Conservation (phyloP, 2,329 filamentous ascomycete genomes). For the Trichoderma simmonsii region DNA sequence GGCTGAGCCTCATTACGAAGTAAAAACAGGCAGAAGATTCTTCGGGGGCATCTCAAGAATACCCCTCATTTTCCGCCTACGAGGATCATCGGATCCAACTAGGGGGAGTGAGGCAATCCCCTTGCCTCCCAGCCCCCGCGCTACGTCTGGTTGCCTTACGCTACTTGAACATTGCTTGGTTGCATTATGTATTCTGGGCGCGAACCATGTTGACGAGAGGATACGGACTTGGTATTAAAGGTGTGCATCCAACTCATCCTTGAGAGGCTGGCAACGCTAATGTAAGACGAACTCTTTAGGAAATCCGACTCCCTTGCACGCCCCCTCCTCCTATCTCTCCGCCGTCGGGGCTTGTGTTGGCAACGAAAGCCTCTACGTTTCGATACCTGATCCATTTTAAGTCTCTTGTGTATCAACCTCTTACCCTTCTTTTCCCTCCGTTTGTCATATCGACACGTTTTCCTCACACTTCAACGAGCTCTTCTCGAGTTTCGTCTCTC, state of each 20-base stretch:
- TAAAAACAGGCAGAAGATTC: neutral
- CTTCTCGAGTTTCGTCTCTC: neutral
- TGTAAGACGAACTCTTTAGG: slow-evolving; percentile 3
- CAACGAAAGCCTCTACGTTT: neutral
- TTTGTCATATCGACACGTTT: neutral
- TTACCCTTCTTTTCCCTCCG: neutral
- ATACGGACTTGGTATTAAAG: neutral
- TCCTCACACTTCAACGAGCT: neutral
- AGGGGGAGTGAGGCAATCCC: neutral
- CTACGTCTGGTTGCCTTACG: slow-evolving; percentile 6
- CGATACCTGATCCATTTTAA: neutral
- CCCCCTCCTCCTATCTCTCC: neutral
- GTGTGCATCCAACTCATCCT: neutral
- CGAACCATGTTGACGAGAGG: neutral
- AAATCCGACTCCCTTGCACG: neutral
- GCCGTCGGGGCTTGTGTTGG: neutral
- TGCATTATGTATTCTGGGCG: neutral
- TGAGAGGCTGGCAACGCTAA: neutral
- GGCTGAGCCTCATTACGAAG: neutral
- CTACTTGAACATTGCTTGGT: neutral
- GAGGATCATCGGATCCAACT: neutral
- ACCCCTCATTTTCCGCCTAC: slow-evolving; percentile 1
- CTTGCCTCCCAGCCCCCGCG: slow-evolving; percentile 6
- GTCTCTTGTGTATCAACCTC: neutral
- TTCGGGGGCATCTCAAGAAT: neutral